Conservation (phyloP, 1,284 basidiomycete genomes). For the Ganoderma leucocontextum region DNA sequence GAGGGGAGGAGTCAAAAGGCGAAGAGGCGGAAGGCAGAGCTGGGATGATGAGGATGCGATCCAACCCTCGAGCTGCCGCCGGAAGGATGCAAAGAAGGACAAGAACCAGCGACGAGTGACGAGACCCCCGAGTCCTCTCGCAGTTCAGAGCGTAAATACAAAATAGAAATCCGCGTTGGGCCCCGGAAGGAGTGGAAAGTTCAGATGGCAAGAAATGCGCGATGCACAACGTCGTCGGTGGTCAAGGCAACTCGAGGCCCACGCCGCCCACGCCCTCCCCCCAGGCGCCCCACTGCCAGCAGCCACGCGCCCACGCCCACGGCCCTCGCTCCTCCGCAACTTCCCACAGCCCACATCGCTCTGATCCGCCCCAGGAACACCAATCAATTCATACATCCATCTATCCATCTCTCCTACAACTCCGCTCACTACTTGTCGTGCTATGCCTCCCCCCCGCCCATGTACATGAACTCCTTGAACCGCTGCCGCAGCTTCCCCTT, state of each 20-base stretch:
- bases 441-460: conserved; percentile 52
- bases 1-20: conserved; percentile 37
- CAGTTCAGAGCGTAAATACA: conserved; percentile 33
- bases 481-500: conserved; percentile 66
- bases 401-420: conserved; percentile 10
- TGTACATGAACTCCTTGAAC: conserved; percentile 79
- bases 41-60: conserved; percentile 34
- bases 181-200: conserved; percentile 35
- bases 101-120: conserved; percentile 15
- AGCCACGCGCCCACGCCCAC: conserved; percentile 12
- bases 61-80: conserved; percentile 29
- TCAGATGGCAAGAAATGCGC: conserved; percentile 39
- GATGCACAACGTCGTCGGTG: conserved; percentile 51
- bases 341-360: conserved; percentile 22
- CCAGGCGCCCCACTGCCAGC: conserved; percentile 5
- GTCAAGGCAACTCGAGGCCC: conserved; percentile 69
- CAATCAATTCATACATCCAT: conserved; percentile 12
- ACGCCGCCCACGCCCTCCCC: conserved; percentile 8
- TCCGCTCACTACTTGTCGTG: conserved; percentile 16
- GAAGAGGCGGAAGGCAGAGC: conserved; percentile 21
- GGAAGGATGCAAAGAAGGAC: conserved; percentile 20
- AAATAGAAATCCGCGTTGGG: conserved; percentile 30
- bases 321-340: conserved; percentile 5
- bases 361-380: conserved; percentile 30
- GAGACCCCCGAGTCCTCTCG: conserved; percentile 30